phyloP scores from a whole-genome alignment of 2,329 filamentous ascomycete species.

The Annulohypoxylon truncatum region DNA sequence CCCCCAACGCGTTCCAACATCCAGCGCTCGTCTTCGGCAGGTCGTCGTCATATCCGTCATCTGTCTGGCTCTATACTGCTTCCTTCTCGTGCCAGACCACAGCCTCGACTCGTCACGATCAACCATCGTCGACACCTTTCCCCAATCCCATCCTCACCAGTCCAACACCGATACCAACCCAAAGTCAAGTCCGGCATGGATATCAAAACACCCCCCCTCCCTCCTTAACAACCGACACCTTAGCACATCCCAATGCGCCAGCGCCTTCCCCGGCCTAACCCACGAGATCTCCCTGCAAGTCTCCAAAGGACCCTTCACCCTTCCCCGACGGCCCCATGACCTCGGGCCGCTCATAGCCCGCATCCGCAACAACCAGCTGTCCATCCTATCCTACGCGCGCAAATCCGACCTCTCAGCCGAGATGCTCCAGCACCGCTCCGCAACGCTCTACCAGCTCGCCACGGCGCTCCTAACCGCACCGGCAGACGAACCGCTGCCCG shows the following conservation, averaged over 20 bases:
- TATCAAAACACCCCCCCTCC: constrained; percentile 23
- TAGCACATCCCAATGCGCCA: constrained; percentile 56
- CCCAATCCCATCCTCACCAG: constrained; percentile 13
- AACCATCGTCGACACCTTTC: constrained; percentile 24
- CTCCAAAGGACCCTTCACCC: constrained; percentile 57
- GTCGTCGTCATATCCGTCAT: constrained; percentile 45
- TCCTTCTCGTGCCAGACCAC: constrained; percentile 42
- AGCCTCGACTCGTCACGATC: constrained; percentile 37
- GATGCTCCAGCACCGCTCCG: constrained; percentile 61
- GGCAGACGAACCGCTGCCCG: constrained; percentile 54
- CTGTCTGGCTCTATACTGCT: constrained; percentile 48
- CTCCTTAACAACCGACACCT: constrained; percentile 54
- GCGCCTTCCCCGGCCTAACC: constrained; percentile 59
- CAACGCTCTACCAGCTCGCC: constrained; percentile 66
- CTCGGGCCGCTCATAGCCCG: constrained; percentile 58
- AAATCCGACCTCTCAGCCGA: constrained; percentile 55
- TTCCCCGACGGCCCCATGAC: constrained; percentile 51
- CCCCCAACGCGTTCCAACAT: constrained; percentile 20
- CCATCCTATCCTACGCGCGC: constrained; percentile 57
- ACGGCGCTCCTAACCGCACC: constrained; percentile 64
- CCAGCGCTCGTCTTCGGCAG: constrained; percentile 44
- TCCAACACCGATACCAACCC: constrained; percentile 13
- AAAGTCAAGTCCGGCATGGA: neutral
- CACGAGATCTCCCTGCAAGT: constrained; percentile 60
- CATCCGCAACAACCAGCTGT: constrained; percentile 58